Evolutionary conservation across 768 basidiomycete genomes (phyloP).

Genomic region (Mycena vitilis): DNA sequence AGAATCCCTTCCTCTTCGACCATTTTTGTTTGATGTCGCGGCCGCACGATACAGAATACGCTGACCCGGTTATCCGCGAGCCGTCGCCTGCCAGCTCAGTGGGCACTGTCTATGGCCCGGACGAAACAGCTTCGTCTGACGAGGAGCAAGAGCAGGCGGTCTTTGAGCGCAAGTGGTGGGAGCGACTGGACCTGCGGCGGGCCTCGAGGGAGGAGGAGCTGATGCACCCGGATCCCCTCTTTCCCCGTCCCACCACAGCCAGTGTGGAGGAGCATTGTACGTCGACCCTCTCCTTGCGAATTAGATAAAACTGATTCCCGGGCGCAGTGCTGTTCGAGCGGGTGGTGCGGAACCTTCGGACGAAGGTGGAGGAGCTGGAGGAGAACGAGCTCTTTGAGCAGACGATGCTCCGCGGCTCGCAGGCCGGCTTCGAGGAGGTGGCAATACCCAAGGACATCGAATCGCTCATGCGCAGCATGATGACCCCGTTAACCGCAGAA

Average conservation of each 20-base stretch:
- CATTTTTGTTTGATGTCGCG: constrained; percentile 19
- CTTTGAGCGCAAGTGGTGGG: constrained; percentile 59
- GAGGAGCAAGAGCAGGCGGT: constrained; percentile 52
- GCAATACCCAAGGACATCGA: constrained; percentile 61
- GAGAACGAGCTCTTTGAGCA: constrained; percentile 64
- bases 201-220: constrained; percentile 54
- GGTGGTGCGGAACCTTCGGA: constrained; percentile 51
- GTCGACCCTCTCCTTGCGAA: constrained; percentile 27
- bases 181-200: constrained; percentile 49
- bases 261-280: constrained; percentile 49
- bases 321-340: constrained; percentile 46
- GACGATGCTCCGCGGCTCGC: constrained; percentile 58
- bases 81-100: constrained; percentile 66
- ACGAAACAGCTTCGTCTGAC: constrained; percentile 60
- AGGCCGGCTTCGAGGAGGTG: constrained; percentile 55
- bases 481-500: constrained; percentile 47
- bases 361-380: constrained; percentile 53
- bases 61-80: constrained; percentile 58
- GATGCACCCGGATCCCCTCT: constrained; percentile 53
- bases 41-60: constrained; percentile 52
- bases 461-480: constrained; percentile 64
- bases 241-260: constrained; percentile 44
- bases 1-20: background rate
- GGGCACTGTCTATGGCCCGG: constrained; percentile 58
- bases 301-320: background rate